Evolutionary conservation across 1,284 basidiomycete genomes (phyloP).

Genomic region (Boletus albobrunnescens): DNA sequence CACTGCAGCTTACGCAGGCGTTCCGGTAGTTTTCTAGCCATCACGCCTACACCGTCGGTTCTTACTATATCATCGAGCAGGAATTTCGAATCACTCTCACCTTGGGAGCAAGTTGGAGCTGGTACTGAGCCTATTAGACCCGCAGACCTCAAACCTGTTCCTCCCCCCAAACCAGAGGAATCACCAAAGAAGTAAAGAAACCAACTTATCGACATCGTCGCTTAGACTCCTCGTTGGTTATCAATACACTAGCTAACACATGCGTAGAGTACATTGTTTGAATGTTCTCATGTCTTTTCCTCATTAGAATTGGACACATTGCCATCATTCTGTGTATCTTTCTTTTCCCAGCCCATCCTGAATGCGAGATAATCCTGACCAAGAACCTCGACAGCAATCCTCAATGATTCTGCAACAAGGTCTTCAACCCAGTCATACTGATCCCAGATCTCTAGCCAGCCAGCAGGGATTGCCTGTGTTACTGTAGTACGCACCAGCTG

Average conservation of each 20-base stretch:
- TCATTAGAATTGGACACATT: constrained; percentile 3
- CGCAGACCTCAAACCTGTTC: constrained; percentile 66
- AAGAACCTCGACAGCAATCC: constrained; percentile 78
- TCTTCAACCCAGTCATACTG: constrained; percentile 96
- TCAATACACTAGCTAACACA: constrained; percentile 16
- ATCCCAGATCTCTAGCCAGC: constrained; percentile 87
- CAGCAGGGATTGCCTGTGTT: constrained; percentile 75
- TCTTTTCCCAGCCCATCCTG: constrained; percentile 70
- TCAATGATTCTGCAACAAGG: constrained; percentile 78
- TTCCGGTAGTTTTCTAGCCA: constrained; percentile 66
- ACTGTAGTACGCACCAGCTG: constrained; percentile 71
- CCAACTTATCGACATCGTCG: background rate
- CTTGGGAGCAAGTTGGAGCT: constrained; percentile 96
- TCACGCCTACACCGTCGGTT: background rate
- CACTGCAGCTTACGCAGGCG: constrained; percentile 95
- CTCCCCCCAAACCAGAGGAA: constrained; percentile 63
- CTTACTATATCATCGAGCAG: constrained; percentile 37
- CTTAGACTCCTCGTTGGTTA: constrained; percentile 6
- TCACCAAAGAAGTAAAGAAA: constrained; percentile 54
- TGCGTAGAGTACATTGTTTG: constrained; percentile 7
- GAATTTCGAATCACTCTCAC: constrained; percentile 91
- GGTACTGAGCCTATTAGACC: constrained; percentile 72
- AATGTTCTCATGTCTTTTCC: constrained; percentile 15
- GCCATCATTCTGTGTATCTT: constrained; percentile 11
- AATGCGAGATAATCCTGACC: constrained; percentile 84